Conservation (phyloP, 768 basidiomycete genomes). For the Russula sp. region DNA sequence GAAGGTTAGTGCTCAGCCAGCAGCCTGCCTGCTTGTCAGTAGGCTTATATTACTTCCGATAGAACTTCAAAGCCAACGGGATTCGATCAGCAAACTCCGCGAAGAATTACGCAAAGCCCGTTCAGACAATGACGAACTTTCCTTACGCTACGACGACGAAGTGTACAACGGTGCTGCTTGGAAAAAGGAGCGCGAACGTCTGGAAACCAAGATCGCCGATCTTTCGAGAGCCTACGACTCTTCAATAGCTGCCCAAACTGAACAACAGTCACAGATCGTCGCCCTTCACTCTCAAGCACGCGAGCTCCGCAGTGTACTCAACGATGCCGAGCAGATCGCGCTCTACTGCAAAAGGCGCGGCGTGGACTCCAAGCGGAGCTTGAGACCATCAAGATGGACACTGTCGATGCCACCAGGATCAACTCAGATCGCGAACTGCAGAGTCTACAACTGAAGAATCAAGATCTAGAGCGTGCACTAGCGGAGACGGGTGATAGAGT, state of each 20-base stretch:
- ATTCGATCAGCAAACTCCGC: constrained; percentile 68
- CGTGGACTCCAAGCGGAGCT: constrained; percentile 76
- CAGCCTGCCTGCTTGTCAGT: not conserved
- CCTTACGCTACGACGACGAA: constrained; percentile 72
- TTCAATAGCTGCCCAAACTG: constrained; percentile 65
- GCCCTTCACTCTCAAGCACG: constrained; percentile 82
- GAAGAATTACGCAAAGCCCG: constrained; percentile 78
- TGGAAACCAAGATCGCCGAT: constrained; percentile 79
- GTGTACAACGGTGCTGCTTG: constrained; percentile 73
- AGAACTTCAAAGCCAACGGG: constrained; percentile 79
- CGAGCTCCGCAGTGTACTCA: constrained; percentile 73
- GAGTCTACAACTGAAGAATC: constrained; percentile 72
- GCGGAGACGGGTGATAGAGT: constrained; percentile 79
- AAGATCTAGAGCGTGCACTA: constrained; percentile 72
- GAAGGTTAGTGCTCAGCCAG: constrained; percentile 52
- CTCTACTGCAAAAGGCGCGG: constrained; percentile 76
- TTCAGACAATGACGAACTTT: constrained; percentile 72
- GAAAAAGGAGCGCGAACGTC: constrained; percentile 85
- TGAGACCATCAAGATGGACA: constrained; percentile 74
- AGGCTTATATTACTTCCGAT: constrained; percentile 6
- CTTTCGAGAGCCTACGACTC: constrained; percentile 73
- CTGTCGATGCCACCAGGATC: constrained; percentile 65
- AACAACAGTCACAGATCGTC: constrained; percentile 83
- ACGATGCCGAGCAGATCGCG: constrained; percentile 80
- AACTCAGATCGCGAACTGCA: constrained; percentile 74